Base-by-base conservation (phyloP, 2,329 filamentous ascomycete genomes). In the Gyromitra esculenta region DNA sequence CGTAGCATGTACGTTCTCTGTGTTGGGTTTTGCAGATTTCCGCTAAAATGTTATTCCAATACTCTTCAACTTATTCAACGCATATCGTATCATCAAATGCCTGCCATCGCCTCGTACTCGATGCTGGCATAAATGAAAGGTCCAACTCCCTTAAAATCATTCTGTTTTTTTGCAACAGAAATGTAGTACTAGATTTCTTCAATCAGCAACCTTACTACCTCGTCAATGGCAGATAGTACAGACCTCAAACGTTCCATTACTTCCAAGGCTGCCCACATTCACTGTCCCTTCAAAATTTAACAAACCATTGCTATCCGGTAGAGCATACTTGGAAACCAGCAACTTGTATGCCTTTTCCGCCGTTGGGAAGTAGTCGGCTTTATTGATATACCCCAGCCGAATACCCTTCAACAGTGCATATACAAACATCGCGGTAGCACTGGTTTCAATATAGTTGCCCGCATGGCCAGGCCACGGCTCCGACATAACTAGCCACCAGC, bases 361-460 rank as follows among this genome's bases (percentile, higher is more conserved):
- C 0, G 84, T 79, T 1, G 82, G 78, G 11, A 83, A 82, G 79
- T 85, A 86, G 43, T 81, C 77, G 0, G 57, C 56, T 5, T 81
- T 76, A 1, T 79, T 75, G 13, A 85, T 77, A 45, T 84, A 81
- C 0, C 85, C 85, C 5, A 84, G 57, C 39, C 83, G 80, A 7
- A 83, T 82, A 0, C 86, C 88, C 78, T 85, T 86, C 11, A 89
- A 81, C 76, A 88, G 82, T 0, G 86, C 85, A 70, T 87, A 88
- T 0, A 85, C 84, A 79, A 89, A 89, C 86, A 90, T 88, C 2
- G 87, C 88, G 1, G 86, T 87, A 6, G 85, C 88, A 41, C 87
- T 88, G 43, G 86, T 87, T 82, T 90, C 87, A 62, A 90, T 86
- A 81, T 88, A 90, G 81, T 91, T 90, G 1, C 87, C 87, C 59